Conservation (phyloP, 2,329 filamentous ascomycete genomes). For the Pseudopyrenochaeta lycopersici region DNA sequence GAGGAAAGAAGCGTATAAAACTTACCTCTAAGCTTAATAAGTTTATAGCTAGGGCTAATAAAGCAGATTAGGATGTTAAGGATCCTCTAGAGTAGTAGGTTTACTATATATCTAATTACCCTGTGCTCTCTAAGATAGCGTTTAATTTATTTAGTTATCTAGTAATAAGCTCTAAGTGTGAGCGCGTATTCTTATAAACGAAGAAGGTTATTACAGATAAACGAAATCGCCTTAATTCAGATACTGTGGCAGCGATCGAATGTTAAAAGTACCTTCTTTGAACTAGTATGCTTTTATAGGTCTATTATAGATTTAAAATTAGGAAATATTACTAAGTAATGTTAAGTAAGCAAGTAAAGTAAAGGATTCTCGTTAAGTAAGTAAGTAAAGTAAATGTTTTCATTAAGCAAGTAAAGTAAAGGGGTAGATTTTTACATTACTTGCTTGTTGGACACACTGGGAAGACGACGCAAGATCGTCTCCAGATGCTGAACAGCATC, state of each 20-base stretch:
- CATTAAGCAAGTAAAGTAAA: no score
- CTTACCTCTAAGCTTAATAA: constrained; percentile 4
- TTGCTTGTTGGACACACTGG: neutral
- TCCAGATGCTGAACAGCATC: neutral
- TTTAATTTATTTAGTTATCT: constrained; percentile 9
- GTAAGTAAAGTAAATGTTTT: no score
- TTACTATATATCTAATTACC: constrained; percentile 3
- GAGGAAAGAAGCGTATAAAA: constrained; percentile 6
- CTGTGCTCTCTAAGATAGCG: constrained; percentile 6
- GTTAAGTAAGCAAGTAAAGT: no score
- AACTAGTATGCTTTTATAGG: no score
- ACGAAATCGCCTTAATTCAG: constrained; percentile 10
- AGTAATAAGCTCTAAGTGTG: constrained; percentile 13
- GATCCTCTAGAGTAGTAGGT: constrained; percentile 4
- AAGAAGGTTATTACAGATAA: constrained; percentile 10
- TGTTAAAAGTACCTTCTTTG: constrained; percentile 10
- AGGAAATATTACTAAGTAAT: no score
- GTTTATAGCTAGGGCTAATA: constrained; percentile 5
- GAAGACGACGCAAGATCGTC: neutral
- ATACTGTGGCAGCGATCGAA: constrained; percentile 6
- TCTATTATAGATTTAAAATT: no score
- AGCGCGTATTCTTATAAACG: constrained; percentile 9
- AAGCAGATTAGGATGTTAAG: neutral
- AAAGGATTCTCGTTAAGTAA: no score
- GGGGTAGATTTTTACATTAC: no score